These are phyloP conservation scores for Allium sativum DNA, from an alignment of 106 monocot species.

Conservation along the genomic window DNA sequence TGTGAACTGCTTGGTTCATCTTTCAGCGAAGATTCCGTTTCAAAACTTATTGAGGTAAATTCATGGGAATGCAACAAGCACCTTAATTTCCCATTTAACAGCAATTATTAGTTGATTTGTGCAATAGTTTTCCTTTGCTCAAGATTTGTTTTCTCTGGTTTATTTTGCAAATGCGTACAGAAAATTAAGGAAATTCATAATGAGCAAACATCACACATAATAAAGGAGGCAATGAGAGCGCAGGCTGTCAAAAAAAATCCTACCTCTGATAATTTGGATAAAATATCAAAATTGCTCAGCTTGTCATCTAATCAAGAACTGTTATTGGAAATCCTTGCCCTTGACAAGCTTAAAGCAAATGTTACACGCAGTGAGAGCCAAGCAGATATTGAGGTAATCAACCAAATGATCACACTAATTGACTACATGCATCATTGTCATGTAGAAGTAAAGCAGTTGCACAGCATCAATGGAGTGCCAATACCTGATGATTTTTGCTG, in stretches of 20 bases:
- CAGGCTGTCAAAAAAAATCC: constrained; percentile 29
- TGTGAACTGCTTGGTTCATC: constrained; percentile 27
- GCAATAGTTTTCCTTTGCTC: background rate
- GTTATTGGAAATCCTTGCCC: constrained; percentile 72
- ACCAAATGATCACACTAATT: constrained; percentile 36
- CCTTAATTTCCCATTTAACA: background rate
- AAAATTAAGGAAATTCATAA: constrained; percentile 32
- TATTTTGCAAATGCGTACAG: constrained; percentile 19
- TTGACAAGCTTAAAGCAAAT: constrained; percentile 63
- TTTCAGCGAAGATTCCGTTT: constrained; percentile 9
- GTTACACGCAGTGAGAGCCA: constrained; percentile 25
- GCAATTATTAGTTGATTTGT: no score
- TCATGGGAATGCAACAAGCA: background rate
- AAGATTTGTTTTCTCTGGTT: background rate
- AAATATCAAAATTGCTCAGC: constrained; percentile 34
- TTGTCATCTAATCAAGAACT: constrained; percentile 69
- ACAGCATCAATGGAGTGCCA: constrained; percentile 55
- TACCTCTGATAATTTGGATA: constrained; percentile 28
- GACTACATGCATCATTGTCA: constrained; percentile 63
- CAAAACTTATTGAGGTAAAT: constrained; percentile 37
- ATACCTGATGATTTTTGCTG: constrained; percentile 91
- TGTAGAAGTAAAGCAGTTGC: constrained; percentile 57
- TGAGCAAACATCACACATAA: constrained; percentile 27
- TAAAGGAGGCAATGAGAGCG: constrained; percentile 49
- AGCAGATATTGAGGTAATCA: constrained; percentile 43